Base-by-base conservation (phyloP, 2,329 filamentous ascomycete species). In the Hypoxylon sp. region DNA sequence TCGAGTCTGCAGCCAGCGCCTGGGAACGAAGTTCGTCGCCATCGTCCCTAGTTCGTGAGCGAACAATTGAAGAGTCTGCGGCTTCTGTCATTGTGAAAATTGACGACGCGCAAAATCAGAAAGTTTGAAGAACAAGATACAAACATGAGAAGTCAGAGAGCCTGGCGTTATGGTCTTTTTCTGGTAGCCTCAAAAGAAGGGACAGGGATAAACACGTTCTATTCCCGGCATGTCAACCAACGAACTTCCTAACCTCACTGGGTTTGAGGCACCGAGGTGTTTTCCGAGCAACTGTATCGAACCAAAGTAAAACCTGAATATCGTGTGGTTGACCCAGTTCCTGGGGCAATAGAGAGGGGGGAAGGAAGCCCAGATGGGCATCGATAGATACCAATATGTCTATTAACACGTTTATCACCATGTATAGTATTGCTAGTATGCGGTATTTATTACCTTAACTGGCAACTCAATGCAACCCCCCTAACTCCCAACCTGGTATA, bases 21-120 rank as follows among this genome's bases (percentile, higher is more conserved):
- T 72, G 41, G n/a, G 68, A 63, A n/a, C 65, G 70, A 43, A 72
- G 41, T 49, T 65, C 56, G 41, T 72, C 67, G 46, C 55, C 68
- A 56, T 69, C 55, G 11, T 68, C 57, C 28, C 52, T 52, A 1
- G 51, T 30, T 28, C 17, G 34, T 43, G 56, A 38, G 14, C 34
- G 51, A 43, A 46, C 41, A 19, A 45, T 46, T 50, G 32, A 19
- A 51, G 52, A 28, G n/a, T 41, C 60, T 21, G 52, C 38, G n/a
- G 19, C 17, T 38, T 56, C 51, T 13, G 60, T 51, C 60, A 63
- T 63, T 21, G 13, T 51, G 43, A 46, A 41, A 36, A 28, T 19
- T 36, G 28, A 19, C 28, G 23, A 19, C 23, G 30, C 45, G 41
- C 36, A 53, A 21, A 43, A 28, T 17, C 19, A 25, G 28, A 49